A percentile compares a stretch with the other conserved stretches of the same genome.
Evolutionary conservation across 768 basidiomycete species (phyloP).

Genomic region (Macrocybe gigantea): DNA sequence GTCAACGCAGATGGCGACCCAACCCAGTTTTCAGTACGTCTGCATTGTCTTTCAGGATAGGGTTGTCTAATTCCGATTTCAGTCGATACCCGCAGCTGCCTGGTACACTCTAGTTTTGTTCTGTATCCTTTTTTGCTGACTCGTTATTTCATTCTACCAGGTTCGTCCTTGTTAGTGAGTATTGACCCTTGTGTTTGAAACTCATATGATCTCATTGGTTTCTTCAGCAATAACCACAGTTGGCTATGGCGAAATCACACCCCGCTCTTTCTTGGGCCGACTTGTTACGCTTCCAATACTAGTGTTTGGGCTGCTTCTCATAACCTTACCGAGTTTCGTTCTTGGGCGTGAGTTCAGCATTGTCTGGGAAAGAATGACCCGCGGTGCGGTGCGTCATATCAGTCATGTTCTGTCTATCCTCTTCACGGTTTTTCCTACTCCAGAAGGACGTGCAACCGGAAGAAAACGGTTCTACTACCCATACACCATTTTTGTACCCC

Average conservation of each 20-base stretch:
- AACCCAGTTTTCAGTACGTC: constrained; percentile 64
- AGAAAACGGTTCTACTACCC: background rate
- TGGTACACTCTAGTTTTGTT: constrained; percentile 65
- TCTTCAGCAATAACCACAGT: constrained; percentile 78
- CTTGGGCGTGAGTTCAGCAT: constrained; percentile 87
- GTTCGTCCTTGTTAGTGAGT: constrained; percentile 81
- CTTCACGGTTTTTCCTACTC: background rate
- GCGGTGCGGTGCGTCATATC: constrained; percentile 29
- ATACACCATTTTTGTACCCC: constrained; percentile 3
- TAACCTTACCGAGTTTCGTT: constrained; percentile 89
- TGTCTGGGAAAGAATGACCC: constrained; percentile 82
- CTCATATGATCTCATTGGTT: constrained; percentile 1
- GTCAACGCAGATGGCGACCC: constrained; percentile 83
- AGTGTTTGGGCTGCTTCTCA: constrained; percentile 80
- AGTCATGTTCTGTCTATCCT: background rate
- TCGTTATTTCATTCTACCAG: constrained; percentile 42
- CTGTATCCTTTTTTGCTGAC: background rate
- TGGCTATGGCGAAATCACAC: constrained; percentile 90
- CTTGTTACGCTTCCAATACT: constrained; percentile 83
- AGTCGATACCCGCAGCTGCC: constrained; percentile 42
- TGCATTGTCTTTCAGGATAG: background rate
- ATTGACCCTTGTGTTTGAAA: background rate
- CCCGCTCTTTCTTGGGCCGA: constrained; percentile 81
- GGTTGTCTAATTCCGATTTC: background rate
- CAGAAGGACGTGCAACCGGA: constrained; percentile 8